Base-by-base conservation (phyloP, 306 rosid species). In the Biancaea sappan region DNA sequence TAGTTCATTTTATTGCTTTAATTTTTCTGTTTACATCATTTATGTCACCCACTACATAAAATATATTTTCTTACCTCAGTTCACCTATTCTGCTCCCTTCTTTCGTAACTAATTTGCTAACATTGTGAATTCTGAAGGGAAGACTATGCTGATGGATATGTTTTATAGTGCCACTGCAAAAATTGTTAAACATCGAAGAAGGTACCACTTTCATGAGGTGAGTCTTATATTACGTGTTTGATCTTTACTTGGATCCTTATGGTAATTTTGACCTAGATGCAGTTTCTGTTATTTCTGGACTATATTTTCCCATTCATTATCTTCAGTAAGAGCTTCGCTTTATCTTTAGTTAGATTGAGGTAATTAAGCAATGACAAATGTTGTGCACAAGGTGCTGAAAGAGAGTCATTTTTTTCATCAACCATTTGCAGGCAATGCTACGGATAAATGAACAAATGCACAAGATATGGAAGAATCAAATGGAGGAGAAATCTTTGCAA, bases 121-220 rank as follows among this genome's bases (percentile, higher is more conserved):
- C 48, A 50, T 75, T 78, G 75, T 71, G 61, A 59, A 51, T 67
- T 66, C 57, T 82, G 79, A 78, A 90, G 96, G 98, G 77, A 94
- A 94, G 90, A 94, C 98, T 28, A 94, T 94, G 98, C 90, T 94
- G 83, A 94, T 94, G 98, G 98, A 94, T 85, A 91, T 94, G 98
- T 90, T 90, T 84, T 94, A 87, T 84, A 77, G 82, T 70, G 89
- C 96, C 80, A 91, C 98, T 4, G 82, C 91, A 77, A 88, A 89
- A 84, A 75, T 91, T 64, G 93, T 91, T 77, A 94, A 86, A 82
- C 89, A 91, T 84, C 76, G 96, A 68, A 86, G 88, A 83, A 85
- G 98, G 80, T 88, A 89, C 71, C 98, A 94, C 85, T 94, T 94
- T 78, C 96, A 94, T 32, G 97, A 94, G 97, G 98, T 94, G 83